Evolutionary conservation across 352 stramenopile genomes (phyloP).

Genomic region (Phytophthora uliginosa): DNA sequence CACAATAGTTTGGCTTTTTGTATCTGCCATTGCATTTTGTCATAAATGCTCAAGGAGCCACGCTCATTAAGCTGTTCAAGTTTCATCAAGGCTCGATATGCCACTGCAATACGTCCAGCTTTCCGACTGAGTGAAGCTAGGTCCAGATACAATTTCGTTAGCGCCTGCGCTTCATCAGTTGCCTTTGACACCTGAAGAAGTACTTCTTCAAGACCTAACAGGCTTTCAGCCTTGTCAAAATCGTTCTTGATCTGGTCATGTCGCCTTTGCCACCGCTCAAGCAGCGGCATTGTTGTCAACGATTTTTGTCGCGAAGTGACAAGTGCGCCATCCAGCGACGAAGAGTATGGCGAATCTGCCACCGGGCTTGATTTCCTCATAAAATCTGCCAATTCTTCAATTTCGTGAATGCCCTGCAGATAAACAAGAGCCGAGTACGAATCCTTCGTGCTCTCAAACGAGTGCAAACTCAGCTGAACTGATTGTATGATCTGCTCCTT

Average conservation of each 20-base stretch:
- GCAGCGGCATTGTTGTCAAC: slow-evolving; percentile 33
- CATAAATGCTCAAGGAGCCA: slow-evolving; percentile 43
- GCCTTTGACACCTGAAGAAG: slow-evolving; percentile 56
- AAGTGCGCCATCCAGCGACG: slow-evolving; percentile 5
- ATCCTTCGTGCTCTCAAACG: slow-evolving; percentile 76
- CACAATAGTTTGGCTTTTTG: slow-evolving; percentile 86
- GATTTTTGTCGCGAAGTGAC: background rate
- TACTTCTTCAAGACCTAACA: slow-evolving; percentile 72
- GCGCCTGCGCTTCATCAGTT: slow-evolving; percentile 29
- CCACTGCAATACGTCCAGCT: slow-evolving; percentile 69
- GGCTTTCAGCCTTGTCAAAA: slow-evolving; percentile 68
- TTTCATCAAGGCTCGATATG: slow-evolving; percentile 71
- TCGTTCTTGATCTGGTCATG: slow-evolving; percentile 54
- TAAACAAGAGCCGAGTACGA: slow-evolving; percentile 61
- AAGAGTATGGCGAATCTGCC: slow-evolving; percentile 6
- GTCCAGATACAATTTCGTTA: slow-evolving; percentile 68
- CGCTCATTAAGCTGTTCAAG: slow-evolving; percentile 64
- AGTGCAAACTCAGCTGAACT: slow-evolving; percentile 69
- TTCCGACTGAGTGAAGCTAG: slow-evolving; percentile 70
- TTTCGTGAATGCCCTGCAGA: slow-evolving; percentile 70
- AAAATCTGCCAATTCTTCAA: slow-evolving; percentile 56
- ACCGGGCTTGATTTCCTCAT: slow-evolving; percentile 13
- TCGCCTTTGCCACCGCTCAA: slow-evolving; percentile 56
- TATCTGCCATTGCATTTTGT: slow-evolving; percentile 73
- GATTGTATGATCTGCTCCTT: slow-evolving; percentile 67